Conservation (phyloP, 495 filamentous ascomycete genomes). For the Bathelium albidoporum region DNA sequence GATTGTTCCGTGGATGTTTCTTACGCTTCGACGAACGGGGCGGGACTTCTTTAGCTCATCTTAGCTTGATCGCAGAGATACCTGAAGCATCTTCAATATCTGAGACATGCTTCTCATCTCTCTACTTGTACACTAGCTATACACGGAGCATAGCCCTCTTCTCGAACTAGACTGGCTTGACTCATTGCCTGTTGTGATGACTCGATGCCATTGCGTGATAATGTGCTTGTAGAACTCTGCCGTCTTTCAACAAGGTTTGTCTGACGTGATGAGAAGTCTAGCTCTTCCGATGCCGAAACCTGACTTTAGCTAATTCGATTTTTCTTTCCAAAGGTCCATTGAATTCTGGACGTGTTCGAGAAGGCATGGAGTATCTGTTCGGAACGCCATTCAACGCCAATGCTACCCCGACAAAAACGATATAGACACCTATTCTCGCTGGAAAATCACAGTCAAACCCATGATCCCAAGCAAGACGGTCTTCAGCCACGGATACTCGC, state of each 20-base stretch:
- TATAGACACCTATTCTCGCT: conserved; percentile 57
- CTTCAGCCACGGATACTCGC: conserved; percentile 96
- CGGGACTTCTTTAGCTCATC: background rate
- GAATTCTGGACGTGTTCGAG: too few species aligned
- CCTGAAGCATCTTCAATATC: background rate
- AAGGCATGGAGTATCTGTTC: background rate
- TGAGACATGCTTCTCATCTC: background rate
- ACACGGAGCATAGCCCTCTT: background rate
- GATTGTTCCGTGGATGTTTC: background rate
- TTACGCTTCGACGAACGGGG: conserved; percentile 1
- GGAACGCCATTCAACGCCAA: background rate
- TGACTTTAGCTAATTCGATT: background rate
- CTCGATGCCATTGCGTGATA: background rate
- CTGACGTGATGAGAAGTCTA: background rate
- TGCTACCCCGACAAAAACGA: background rate
- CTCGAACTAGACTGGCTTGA: background rate
- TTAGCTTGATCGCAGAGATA: background rate
- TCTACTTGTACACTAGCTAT: background rate
- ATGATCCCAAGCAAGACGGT: conserved; percentile 86
- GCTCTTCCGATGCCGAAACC: background rate
- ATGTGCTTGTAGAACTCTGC: background rate
- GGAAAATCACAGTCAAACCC: conserved; percentile 87
- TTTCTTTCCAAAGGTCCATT: background rate
- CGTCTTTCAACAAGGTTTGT: background rate
- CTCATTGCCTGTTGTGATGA: background rate